Evolutionary conservation across 805 yeast species (phyloP), one percentile per base, ranked within the genome.

Genomic region (Metschnikowia colocasiae): DNA sequence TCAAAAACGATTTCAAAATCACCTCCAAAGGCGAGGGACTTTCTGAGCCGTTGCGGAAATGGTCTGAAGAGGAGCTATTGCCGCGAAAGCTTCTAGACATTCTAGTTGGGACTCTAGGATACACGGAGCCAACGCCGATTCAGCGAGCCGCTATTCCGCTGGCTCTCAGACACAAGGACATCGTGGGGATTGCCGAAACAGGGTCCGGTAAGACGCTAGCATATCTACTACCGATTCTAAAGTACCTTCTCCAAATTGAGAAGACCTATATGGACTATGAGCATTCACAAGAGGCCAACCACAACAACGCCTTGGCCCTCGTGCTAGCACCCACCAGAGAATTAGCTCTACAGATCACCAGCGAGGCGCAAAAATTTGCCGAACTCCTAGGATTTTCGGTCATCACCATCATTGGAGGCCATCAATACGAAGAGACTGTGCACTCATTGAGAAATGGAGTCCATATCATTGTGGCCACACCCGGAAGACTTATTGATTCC

Each of bases 201-300:
- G 99, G 99, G 10, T 87, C 96, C 1, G 99, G 99, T 57, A 92
- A 94, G 61, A 92, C 99, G 0, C 70, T 91, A 10, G 85, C 95
- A 2, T 92, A 83, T 64, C 62, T 87, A 9, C 64, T 92, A 2
- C 98, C 99, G 0, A 65, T 88, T 43, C 59, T 87, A 8, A 62
- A 80, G 2, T 81, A 80, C 53, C 68, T 85, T 13, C 52, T 67
- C 6, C 51, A 57, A 6, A 62, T 69, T 10, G 74, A 71, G 37
- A 35, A 50, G 13, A 64, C 66, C 46, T 71, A 67, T 47, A 45
- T 69, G 47, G 50, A 59, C 33, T 62, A 51, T 65, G 66, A 76
- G 63, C 59, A 64, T 69, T 35, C 80, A 22, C 78, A 75, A 47
- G 75, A 69, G n/a, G 51, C 60, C 13, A 73, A 79, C 30, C 74